These are phyloP conservation scores for Pichia ethanolica DNA, from an alignment of 805 yeast genomes.

Conservation along the genomic window DNA sequence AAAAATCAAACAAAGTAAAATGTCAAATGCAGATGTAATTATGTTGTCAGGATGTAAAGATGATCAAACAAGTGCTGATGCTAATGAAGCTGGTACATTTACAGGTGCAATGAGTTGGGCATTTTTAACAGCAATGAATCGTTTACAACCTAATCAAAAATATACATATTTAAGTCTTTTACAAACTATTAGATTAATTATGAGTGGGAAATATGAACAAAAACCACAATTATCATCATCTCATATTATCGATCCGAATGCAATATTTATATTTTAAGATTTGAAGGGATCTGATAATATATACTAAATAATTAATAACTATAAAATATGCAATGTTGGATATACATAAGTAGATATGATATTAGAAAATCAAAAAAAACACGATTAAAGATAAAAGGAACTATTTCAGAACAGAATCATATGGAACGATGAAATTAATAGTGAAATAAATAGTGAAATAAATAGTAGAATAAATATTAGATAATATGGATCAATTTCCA, in stretches of 20 bases:
- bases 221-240: conserved; percentile 77
- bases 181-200: conserved; percentile 59
- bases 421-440: too few relatives aligned
- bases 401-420: too few relatives aligned
- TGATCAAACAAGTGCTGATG: conserved; percentile 78
- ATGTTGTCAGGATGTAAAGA: conserved; percentile 79
- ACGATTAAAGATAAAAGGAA: too few relatives aligned
- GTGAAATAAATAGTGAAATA: too few relatives aligned
- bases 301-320: too few relatives aligned
- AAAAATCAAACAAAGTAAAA: conserved; percentile 45
- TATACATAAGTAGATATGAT: too few relatives aligned
- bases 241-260: conserved; percentile 65
- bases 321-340: too few relatives aligned
- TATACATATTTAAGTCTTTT: conserved; percentile 54
- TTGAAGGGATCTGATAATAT: too few relatives aligned
- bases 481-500: too few relatives aligned
- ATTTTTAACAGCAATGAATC: conserved; percentile 52
- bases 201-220: conserved; percentile 62
- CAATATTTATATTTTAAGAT: conserved; percentile 30
- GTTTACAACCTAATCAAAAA: conserved; percentile 51
- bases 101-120: conserved; percentile 88
- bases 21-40: conserved; percentile 71
- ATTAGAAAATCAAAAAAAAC: too few relatives aligned
- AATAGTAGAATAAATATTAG: too few relatives aligned
- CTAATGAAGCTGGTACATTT: conserved; percentile 58